Percentiles rank a stretch among this genome's conserved stretches.
phyloP scores from a whole-genome alignment of 2,329 filamentous ascomycete species.

The Colletotrichum truncatum region DNA sequence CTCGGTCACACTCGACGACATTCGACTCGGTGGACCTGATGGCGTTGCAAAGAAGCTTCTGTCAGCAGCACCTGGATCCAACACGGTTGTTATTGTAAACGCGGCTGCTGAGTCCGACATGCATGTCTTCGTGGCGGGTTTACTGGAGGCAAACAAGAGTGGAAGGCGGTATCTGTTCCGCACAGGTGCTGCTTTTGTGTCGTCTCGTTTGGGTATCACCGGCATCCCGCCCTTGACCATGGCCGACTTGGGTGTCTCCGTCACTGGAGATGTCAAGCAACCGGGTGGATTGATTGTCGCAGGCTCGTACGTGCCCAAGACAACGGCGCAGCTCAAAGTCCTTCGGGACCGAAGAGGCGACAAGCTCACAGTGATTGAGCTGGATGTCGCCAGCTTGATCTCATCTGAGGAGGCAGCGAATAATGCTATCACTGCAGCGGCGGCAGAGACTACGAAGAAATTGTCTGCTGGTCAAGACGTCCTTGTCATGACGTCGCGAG shows the following conservation, averaged over 20 bases:
- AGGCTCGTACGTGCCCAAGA: constrained; percentile 68
- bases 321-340: constrained; percentile 49
- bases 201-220: constrained; percentile 59
- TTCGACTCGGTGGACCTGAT: constrained; percentile 47
- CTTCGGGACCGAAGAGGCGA: constrained; percentile 30
- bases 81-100: constrained; percentile 58
- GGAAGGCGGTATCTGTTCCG: constrained; percentile 48
- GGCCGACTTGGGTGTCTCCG: constrained; percentile 48
- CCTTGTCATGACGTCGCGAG: constrained; percentile 67
- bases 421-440: constrained; percentile 16
- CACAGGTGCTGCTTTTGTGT: constrained; percentile 53
- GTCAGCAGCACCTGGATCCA: constrained; percentile 35
- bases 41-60: constrained; percentile 37
- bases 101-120: constrained; percentile 63
- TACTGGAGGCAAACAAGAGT: constrained; percentile 46
- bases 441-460: constrained; percentile 30
- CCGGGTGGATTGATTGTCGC: constrained; percentile 62
- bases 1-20: constrained; percentile 47
- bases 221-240: constrained; percentile 60
- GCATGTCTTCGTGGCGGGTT: constrained; percentile 60
- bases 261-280: constrained; percentile 12
- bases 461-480: constrained; percentile 59
- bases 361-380: constrained; percentile 30
- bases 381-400: constrained; percentile 30
- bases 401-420: constrained; percentile 10